Conservation (phyloP, 176 grass and related monocot species). For the Oryza glumipatula region DNA sequence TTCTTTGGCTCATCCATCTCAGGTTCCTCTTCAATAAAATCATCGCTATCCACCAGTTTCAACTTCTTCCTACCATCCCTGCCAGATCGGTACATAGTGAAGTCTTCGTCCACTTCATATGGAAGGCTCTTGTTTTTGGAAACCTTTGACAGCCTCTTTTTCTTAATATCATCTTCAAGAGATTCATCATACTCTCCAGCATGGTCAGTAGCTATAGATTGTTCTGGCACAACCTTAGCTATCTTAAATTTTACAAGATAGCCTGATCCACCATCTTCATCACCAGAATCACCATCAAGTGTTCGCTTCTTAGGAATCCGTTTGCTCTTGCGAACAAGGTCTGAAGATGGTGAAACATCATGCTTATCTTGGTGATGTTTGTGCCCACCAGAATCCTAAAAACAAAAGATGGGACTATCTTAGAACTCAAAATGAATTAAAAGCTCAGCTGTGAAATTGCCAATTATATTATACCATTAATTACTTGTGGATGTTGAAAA, state of each 20-base stretch:
- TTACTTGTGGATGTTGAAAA: constrained; percentile 2
- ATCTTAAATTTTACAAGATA: constrained; percentile 78
- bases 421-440: constrained; percentile 22
- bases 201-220: constrained; percentile 31
- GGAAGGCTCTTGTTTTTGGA: constrained; percentile 45
- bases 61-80: constrained; percentile 61
- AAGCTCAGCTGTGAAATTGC: constrained; percentile 4
- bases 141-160: constrained; percentile 66
- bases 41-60: constrained; percentile 49
- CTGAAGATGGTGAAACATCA: constrained; percentile 48
- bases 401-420: constrained; percentile 1
- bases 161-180: constrained; percentile 59
- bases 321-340: constrained; percentile 74
- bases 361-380: constrained; percentile 43
- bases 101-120: constrained; percentile 88
- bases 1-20: constrained; percentile 60
- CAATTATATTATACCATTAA: neutral
- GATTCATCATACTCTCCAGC: constrained; percentile 54
- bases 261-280: constrained; percentile 59
- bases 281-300: constrained; percentile 60
- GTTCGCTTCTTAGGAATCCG: constrained; percentile 67
- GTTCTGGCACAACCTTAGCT: constrained; percentile 52
- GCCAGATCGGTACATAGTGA: constrained; percentile 48
- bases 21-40: constrained; percentile 71
- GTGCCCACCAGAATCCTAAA: constrained; percentile 45